Conservation (phyloP, 2,329 filamentous ascomycete genomes). For the Neonectria punicea region DNA sequence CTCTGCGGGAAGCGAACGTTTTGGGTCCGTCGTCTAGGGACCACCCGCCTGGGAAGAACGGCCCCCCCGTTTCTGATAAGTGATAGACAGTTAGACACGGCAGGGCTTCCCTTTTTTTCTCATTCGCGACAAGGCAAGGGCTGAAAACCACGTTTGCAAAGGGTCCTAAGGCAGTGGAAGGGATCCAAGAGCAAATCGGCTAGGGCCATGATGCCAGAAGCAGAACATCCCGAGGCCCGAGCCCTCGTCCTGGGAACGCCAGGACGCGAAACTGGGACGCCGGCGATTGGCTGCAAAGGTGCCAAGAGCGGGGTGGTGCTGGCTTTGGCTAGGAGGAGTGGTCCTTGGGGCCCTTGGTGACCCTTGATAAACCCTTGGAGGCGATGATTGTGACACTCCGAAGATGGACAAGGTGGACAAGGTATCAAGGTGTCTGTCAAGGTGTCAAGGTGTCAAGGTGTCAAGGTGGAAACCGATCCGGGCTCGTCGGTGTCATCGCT, state of each 20-base stretch:
- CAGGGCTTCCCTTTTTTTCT: not conserved
- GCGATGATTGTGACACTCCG: conserved; percentile 32
- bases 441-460: conserved; percentile 8
- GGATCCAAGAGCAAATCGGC: conserved; percentile 27
- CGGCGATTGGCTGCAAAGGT: conserved; percentile 39
- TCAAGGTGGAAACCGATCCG: conserved; percentile 14
- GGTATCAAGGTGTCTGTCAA: conserved; percentile 2
- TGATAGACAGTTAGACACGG: conserved; percentile 19
- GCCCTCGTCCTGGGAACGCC: conserved; percentile 44
- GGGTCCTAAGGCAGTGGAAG: conserved; percentile 25
- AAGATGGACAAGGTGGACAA: not conserved
- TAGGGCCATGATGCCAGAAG: conserved; percentile 41
- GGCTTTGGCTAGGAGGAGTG: conserved; percentile 15
- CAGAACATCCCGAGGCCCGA: conserved; percentile 47
- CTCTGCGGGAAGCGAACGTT: conserved; percentile 10
- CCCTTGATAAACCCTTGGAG: conserved; percentile 11
- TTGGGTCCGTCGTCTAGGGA: not conserved
- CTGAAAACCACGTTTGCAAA: conserved; percentile 30
- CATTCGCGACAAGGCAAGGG: conserved; percentile 5
- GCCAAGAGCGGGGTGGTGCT: conserved; percentile 21
- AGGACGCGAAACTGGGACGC: conserved; percentile 42
- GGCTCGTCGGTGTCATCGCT: conserved; percentile 24
- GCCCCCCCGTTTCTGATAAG: conserved; percentile 20
- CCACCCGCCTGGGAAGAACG: not conserved
- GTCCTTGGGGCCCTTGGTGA: not conserved